phyloP scores from a whole-genome alignment of 2,329 filamentous ascomycete species.

The Didymella segeticola region DNA sequence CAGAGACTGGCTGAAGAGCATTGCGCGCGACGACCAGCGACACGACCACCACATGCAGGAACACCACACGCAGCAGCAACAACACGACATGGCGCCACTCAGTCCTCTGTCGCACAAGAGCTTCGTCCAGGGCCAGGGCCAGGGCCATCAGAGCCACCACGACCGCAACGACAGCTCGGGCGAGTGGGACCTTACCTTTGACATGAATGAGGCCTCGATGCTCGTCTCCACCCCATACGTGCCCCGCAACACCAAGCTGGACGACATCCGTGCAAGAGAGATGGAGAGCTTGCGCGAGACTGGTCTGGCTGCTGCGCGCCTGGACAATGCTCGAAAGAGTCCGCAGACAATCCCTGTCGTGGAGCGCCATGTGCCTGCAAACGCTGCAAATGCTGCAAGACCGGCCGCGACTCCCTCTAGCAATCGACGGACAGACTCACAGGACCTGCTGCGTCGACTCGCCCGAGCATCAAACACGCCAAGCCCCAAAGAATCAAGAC shows the following conservation, averaged over 20 bases:
- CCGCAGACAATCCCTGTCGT: constrained; percentile 42
- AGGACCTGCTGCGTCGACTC: constrained; percentile 54
- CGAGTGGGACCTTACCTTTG: constrained; percentile 49
- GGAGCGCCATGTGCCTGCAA: constrained; percentile 36
- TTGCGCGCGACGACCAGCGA: constrained; percentile 37
- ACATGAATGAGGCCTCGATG: constrained; percentile 55
- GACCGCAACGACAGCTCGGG: constrained; percentile 26
- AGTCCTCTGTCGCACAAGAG: constrained; percentile 51
- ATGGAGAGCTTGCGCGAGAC: constrained; percentile 48
- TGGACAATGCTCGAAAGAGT: constrained; percentile 42
- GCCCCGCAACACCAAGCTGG: constrained; percentile 50
- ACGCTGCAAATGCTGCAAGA: constrained; percentile 30
- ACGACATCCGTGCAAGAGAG: constrained; percentile 53
- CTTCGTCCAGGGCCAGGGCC: constrained; percentile 19
- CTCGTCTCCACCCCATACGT: constrained; percentile 57
- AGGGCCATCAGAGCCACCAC: constrained; percentile 34
- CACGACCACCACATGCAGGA: too few relatives aligned
- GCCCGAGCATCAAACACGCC: constrained; percentile 57
- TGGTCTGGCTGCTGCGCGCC: constrained; percentile 38
- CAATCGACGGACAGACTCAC: constrained; percentile 52
- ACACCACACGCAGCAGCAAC: constrained; percentile 25
- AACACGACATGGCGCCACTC: constrained; percentile 30
- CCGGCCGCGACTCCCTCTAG: constrained; percentile 33
- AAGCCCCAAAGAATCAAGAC: constrained; percentile 45
- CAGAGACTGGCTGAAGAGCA: constrained; percentile 53